Evolutionary conservation across 495 filamentous ascomycete genomes (phyloP).

Genomic region (Aspergillus cavernicola): DNA sequence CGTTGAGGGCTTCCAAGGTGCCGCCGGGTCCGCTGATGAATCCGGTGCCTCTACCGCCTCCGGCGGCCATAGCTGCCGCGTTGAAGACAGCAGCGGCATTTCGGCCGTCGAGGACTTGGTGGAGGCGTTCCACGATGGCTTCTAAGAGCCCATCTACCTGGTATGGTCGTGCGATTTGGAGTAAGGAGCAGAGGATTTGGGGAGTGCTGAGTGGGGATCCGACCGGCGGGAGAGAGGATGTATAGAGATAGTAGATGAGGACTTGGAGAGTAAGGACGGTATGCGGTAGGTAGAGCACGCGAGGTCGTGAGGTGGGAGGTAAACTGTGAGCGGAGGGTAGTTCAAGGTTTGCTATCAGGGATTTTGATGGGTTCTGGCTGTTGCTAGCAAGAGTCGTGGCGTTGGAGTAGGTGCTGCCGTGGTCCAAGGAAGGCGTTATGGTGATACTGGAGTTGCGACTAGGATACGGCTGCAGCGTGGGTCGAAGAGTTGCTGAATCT

Average conservation of each 20-base stretch:
- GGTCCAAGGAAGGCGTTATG: slow-evolving; percentile 68
- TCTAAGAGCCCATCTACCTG: slow-evolving; percentile 89
- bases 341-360: slow-evolving; percentile 42
- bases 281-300: slow-evolving; percentile 90
- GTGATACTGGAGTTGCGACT: slow-evolving; percentile 79
- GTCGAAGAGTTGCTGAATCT: slow-evolving; percentile 53
- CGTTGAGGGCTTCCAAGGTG: slow-evolving; percentile 43
- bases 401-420: slow-evolving; percentile 57
- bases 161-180: slow-evolving; percentile 92
- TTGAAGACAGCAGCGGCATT: slow-evolving; percentile 98
- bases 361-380: slow-evolving; percentile 44
- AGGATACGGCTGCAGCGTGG: slow-evolving; percentile 34
- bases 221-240: slow-evolving; percentile 73
- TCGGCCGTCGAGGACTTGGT: slow-evolving; percentile 82
- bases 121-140: slow-evolving; percentile 84
- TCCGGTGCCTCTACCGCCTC: slow-evolving; percentile 72
- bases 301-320: slow-evolving; percentile 68
- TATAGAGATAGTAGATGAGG: slow-evolving; percentile 89
- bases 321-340: slow-evolving; percentile 48
- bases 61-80: slow-evolving; percentile 95
- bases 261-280: slow-evolving; percentile 83
- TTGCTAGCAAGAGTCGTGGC: slow-evolving; percentile 53
- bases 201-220: slow-evolving; percentile 82
- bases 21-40: slow-evolving; percentile 41
- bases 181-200: slow-evolving; percentile 89